Base-by-base conservation (phyloP, 768 basidiomycete genomes). In the Kondoa malvinella region DNA sequence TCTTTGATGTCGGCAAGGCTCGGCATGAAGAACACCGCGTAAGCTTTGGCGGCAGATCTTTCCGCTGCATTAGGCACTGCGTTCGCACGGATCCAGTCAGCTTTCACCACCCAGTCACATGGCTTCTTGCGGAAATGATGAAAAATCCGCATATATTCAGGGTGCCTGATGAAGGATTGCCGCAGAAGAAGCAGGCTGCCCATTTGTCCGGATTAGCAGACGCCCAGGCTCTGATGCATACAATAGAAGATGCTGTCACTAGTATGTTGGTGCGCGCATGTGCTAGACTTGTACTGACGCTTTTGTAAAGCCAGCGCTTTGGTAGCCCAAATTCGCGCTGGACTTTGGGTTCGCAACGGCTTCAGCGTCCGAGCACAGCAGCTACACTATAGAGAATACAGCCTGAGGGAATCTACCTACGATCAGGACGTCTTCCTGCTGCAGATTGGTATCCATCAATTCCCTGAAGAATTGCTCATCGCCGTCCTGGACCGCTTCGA, bases 261-360 rank as follows among this genome's bases (percentile, higher is more conserved):
- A 50, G 40, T 34, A 50, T 33, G 64, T 31, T 60, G 26, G 14
- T 26, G 25, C 58, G 25, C 16, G 25, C 30, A 31, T 60, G 12
- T 29, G 25, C 62, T 34, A 63, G 12, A 12, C 27, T 17, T 16
- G 62, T 29, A 8, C 25, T 4, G 27, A 8, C 30, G 27, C 12
- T 12, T 59, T 14, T 14, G 16, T 56, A 26, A 57, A 75, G 74
- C 69, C n/a, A 15, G 92, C 30, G 83, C 86, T 1, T 90, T 92
- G 86, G 86, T 94, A 58, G 91, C 92, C 0, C 95, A 97, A 76
- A 90, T 96, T 64, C 85, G 92, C 29, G 87, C 89, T 0, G 92
- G 92, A 0, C 81, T 97, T 2, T 99, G 95, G 95, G 92, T 95
- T 4, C 87, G 94, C 66, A 99, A 99, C 73, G 95, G 95, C 2